Evolutionary conservation across 2,329 filamentous ascomycete species (phyloP).

Genomic region (Davidsoniella australis): DNA sequence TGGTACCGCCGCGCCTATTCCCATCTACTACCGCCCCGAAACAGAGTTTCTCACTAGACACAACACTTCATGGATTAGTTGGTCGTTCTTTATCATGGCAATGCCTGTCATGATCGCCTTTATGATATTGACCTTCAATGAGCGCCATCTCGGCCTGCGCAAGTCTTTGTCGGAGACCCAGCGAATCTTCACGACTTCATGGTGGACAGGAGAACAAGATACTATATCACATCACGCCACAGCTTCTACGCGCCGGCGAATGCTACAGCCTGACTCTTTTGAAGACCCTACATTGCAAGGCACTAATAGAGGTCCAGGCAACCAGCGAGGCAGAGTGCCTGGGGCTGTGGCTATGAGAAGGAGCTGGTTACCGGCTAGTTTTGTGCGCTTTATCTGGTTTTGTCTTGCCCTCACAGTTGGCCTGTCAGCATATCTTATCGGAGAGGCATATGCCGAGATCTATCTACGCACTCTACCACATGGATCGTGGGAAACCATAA

Average conservation of each 20-base stretch:
- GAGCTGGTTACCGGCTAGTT: slow-evolving; percentile 46
- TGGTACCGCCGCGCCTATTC: slow-evolving; percentile 42
- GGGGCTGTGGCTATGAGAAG: slow-evolving; percentile 26
- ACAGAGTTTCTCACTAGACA: slow-evolving; percentile 37
- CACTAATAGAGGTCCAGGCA: background rate
- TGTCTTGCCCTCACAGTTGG: slow-evolving; percentile 45
- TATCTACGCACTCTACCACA: slow-evolving; percentile 51
- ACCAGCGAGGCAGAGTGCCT: slow-evolving; percentile 9
- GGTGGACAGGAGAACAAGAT: slow-evolving; percentile 45
- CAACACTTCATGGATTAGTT: slow-evolving; percentile 52
- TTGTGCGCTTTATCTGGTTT: slow-evolving; percentile 54
- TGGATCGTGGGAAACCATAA: slow-evolving; percentile 46
- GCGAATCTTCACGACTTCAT: slow-evolving; percentile 47
- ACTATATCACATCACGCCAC: slow-evolving; percentile 26
- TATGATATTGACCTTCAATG: slow-evolving; percentile 43
- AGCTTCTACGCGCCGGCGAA: slow-evolving; percentile 19
- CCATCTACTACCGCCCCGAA: slow-evolving; percentile 38
- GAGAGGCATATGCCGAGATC: slow-evolving; percentile 52
- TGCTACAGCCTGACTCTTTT: slow-evolving; percentile 10
- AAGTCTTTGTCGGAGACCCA: slow-evolving; percentile 48
- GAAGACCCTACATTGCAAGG: slow-evolving; percentile 13
- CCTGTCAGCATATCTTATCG: slow-evolving; percentile 48
- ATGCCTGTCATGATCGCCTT: slow-evolving; percentile 51
- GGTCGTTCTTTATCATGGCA: slow-evolving; percentile 55
- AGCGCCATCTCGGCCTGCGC: slow-evolving; percentile 44